A percentile compares a stretch with the other conserved stretches of the same genome.
Conservation (phyloP, 2,329 filamentous ascomycete genomes). For the Lasiodiplodia sp. region DNA sequence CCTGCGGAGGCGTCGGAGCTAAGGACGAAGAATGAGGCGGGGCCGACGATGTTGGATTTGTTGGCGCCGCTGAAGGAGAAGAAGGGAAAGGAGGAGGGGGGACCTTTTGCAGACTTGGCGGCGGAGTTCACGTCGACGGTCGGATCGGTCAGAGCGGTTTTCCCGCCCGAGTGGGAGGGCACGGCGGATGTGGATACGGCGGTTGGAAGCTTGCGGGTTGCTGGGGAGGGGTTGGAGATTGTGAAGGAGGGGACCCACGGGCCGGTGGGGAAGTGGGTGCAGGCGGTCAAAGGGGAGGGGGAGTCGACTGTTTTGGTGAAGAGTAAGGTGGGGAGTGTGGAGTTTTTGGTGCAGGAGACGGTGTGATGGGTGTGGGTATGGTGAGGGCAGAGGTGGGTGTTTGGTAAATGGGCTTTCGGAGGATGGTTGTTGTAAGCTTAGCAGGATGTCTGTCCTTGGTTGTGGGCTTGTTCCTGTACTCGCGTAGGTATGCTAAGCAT, state of each 20-base stretch:
- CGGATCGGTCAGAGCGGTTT: background rate
- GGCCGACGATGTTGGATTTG: background rate
- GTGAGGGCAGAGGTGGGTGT: background rate
- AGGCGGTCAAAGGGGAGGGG: conserved; percentile 6
- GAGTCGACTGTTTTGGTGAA: background rate
- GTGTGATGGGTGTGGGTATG: background rate
- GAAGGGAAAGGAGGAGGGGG: no score
- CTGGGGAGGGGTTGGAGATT: background rate
- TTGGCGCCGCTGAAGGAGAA: background rate
- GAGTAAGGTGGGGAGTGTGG: conserved; percentile 10
- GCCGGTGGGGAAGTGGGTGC: conserved; percentile 3
- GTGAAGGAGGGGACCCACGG: conserved; percentile 11
- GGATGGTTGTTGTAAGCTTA: no score
- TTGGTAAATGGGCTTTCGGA: background rate
- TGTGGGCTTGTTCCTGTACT: no score
- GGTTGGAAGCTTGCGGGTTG: background rate
- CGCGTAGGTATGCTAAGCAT: no score
- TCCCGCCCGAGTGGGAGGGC: conserved; percentile 10
- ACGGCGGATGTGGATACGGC: background rate
- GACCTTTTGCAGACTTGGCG: background rate
- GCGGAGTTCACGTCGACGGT: background rate
- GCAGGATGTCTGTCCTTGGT: no score
- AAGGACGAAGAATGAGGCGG: background rate
- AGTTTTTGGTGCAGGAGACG: conserved; percentile 2
- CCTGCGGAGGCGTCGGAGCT: background rate